phyloP scores from a whole-genome alignment of 176 grass and related monocot species.

The Aegilops umbellulata region DNA sequence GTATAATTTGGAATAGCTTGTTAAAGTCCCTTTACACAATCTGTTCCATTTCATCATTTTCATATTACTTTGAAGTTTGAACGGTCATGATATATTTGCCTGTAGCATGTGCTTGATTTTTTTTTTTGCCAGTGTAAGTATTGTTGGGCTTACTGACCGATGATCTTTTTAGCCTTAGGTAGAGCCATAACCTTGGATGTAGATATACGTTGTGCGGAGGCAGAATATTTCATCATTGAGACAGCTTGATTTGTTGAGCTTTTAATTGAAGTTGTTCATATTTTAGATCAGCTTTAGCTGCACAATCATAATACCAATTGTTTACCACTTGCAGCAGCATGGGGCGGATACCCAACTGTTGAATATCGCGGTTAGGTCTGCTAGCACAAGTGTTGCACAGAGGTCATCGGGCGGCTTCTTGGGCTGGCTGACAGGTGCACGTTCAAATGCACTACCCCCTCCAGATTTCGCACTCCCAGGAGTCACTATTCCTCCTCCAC shows the following conservation, averaged over 20 bases:
- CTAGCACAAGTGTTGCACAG: conserved; percentile 61
- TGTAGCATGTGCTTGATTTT: too few relatives aligned
- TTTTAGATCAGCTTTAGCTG: not conserved
- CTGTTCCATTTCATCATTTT: not conserved
- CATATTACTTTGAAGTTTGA: too few relatives aligned
- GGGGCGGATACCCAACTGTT: conserved; percentile 41
- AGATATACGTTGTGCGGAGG: not conserved
- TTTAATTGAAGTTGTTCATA: not conserved
- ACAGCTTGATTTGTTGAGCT: not conserved
- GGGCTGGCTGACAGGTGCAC: conserved; percentile 66
- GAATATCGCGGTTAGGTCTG: conserved; percentile 47
- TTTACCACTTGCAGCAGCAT: conserved; percentile 36
- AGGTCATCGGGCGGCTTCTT: conserved; percentile 72
- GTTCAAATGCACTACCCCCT: conserved; percentile 63
- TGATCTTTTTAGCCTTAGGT: not conserved
- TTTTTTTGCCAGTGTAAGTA: not conserved
- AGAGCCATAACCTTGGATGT: not conserved
- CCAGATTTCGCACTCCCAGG: conserved; percentile 76
- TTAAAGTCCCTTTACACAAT: not conserved
- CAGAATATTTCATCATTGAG: not conserved
- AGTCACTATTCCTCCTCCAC: conserved; percentile 56
- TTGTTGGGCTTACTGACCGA: not conserved
- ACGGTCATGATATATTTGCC: not conserved
- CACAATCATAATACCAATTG: not conserved
- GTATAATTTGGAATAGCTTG: not conserved